Conservation (phyloP, 2,329 filamentous ascomycete genomes). For the Remersonia thermophila region DNA sequence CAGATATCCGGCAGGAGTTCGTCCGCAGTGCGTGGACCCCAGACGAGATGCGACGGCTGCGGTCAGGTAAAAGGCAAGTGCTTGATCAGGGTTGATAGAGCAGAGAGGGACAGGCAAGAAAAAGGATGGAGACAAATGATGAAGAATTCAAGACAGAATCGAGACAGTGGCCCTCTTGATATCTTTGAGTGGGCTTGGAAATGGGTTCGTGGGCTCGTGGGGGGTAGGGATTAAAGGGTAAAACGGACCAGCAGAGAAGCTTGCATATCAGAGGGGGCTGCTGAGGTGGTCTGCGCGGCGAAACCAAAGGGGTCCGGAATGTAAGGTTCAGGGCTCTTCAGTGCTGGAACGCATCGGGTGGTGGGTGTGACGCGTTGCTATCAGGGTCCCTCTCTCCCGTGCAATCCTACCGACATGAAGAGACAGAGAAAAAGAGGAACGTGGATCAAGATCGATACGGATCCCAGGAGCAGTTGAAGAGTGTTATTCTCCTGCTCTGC, state of each 20-base stretch:
- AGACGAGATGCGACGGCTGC: too few species aligned
- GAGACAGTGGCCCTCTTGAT: slow-evolving; percentile 12
- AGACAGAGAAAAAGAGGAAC: too few species aligned
- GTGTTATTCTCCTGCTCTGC: background rate
- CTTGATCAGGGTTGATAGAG: too few species aligned
- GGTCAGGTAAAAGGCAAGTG: too few species aligned
- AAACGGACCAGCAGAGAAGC: slow-evolving; percentile 15
- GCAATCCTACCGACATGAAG: slow-evolving; percentile 1
- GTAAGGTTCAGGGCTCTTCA: slow-evolving; percentile 10
- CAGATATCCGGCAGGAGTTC: slow-evolving; percentile 25
- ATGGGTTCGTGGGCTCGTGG: background rate
- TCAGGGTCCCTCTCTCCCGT: slow-evolving; percentile 1
- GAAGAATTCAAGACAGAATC: slow-evolving; percentile 16
- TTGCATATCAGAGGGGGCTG: slow-evolving; percentile 17
- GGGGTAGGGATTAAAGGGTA: slow-evolving; percentile 6
- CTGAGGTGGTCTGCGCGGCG: slow-evolving; percentile 8
- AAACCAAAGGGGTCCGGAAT: slow-evolving; percentile 12
- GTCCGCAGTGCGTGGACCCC: slow-evolving; percentile 13
- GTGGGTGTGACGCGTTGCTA: background rate
- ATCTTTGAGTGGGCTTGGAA: background rate
- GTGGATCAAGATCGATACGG: too few species aligned
- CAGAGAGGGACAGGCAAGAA: too few species aligned
- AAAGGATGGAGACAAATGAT: too few species aligned
- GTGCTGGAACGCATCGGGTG: too few species aligned
- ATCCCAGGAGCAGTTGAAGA: too few species aligned